Percentiles rank a stretch among this genome's conserved stretches.
These are phyloP conservation scores for Chrysochromulina parva DNA, from an alignment of 78 protist genomes.

Conservation along the genomic window DNA sequence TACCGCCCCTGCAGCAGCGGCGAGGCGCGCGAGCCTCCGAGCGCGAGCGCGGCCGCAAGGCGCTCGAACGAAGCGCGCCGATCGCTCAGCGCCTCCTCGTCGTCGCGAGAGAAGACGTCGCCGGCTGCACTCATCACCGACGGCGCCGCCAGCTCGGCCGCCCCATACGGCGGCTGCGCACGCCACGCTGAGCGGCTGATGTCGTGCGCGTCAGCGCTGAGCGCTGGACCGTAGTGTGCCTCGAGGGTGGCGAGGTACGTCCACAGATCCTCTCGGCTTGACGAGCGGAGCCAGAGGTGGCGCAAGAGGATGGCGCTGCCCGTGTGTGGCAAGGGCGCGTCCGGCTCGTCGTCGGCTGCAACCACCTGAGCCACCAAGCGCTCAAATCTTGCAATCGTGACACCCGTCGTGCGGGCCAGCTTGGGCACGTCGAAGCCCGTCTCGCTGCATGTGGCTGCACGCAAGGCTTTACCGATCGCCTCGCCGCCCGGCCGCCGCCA, in stretches of 20 bases:
- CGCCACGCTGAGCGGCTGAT: background rate
- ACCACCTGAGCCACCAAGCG: background rate
- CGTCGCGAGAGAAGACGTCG: background rate
- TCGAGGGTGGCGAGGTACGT: background rate
- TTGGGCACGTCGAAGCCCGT: background rate
- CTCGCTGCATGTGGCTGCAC: background rate
- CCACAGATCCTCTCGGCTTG: background rate
- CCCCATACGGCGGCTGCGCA: background rate
- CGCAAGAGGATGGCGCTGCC: background rate
- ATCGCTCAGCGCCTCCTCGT: background rate
- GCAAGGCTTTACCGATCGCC: background rate
- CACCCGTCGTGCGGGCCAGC: background rate
- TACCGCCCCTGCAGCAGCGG: background rate
- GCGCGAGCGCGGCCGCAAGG: background rate
- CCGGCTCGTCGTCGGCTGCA: background rate
- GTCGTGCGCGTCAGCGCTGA: background rate
- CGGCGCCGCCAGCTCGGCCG: too few relatives aligned
- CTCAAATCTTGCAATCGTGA: background rate
- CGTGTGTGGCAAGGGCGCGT: background rate
- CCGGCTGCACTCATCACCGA: too few relatives aligned
- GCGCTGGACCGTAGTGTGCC: background rate
- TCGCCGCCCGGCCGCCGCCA: background rate
- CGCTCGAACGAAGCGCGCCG: background rate
- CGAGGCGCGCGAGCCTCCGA: background rate
- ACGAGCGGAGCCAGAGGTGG: background rate